Conservation (phyloP, 2,329 filamentous ascomycete species). For the Beauveria asiatica region DNA sequence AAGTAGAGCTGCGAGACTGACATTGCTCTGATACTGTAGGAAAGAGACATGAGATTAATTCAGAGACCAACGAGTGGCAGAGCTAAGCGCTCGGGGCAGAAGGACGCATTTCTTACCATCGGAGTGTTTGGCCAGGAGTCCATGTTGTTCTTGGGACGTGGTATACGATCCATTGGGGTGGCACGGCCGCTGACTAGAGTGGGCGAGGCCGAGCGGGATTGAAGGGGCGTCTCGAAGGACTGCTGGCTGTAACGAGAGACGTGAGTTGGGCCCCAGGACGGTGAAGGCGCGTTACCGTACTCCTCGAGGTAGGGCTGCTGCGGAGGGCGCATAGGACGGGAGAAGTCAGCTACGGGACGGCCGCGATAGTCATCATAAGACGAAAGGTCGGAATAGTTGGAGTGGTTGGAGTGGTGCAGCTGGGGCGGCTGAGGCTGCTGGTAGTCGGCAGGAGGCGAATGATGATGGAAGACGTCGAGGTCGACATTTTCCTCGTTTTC, state of each 20-base stretch:
- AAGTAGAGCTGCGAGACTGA: constrained; percentile 32
- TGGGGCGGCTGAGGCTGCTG: constrained; percentile 14
- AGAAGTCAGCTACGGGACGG: constrained; percentile 20
- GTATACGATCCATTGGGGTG: constrained; percentile 17
- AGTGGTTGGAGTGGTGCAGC: constrained; percentile 19
- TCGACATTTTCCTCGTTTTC: constrained; percentile 12
- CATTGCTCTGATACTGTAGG: constrained; percentile 32
- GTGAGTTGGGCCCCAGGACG: constrained; percentile 12
- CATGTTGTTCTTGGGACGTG: constrained; percentile 15
- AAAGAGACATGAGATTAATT: constrained; percentile 1
- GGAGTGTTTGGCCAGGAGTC: constrained; percentile 19
- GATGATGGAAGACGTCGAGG: constrained; percentile 12
- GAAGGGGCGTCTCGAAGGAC: constrained; percentile 14
- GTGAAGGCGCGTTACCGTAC: constrained; percentile 14
- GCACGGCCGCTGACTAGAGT: constrained; percentile 22
- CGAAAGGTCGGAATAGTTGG: constrained; percentile 19
- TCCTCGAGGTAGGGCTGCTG: constrained; percentile 17
- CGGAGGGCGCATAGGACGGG: constrained; percentile 13
- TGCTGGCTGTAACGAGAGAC: constrained; percentile 14
- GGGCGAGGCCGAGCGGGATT: constrained; percentile 21
- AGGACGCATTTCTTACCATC: constrained; percentile 16
- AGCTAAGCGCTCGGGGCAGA: neutral
- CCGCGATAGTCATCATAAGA: constrained; percentile 22
- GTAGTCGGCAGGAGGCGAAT: constrained; percentile 4
- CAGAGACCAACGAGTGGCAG: neutral